Percentiles rank a stretch among this genome's conserved stretches.
phyloP scores from a whole-genome alignment of 768 basidiomycete species.

The Filobasidium floriforme region DNA sequence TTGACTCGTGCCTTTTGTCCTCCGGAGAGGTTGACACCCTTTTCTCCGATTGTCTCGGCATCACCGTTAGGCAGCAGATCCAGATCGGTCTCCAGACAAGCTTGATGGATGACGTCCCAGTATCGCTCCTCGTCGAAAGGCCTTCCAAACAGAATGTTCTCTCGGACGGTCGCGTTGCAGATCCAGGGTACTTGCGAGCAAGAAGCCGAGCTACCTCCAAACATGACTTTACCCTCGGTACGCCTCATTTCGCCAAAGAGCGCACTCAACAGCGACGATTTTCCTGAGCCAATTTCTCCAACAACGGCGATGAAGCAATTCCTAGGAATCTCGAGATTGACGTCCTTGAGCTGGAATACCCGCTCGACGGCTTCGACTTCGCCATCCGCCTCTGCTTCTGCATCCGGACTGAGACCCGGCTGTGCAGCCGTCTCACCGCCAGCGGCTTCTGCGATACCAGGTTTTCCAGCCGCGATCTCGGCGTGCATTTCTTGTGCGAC shows the following conservation, averaged over 20 bases:
- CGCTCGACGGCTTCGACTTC: conserved; percentile 23
- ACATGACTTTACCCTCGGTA: conserved; percentile 58
- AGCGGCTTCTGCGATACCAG: conserved; percentile 30
- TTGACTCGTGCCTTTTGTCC: conserved; percentile 52
- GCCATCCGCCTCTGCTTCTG: conserved; percentile 11
- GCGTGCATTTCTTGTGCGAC: conserved; percentile 31
- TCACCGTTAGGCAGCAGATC: conserved; percentile 70
- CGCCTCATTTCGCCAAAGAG: conserved; percentile 63
- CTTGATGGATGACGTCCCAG: conserved; percentile 68
- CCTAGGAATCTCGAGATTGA: conserved; percentile 62
- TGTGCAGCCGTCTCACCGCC: conserved; percentile 22
- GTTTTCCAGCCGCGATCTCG: conserved; percentile 31
- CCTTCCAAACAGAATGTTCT: conserved; percentile 81
- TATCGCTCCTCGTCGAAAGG: conserved; percentile 73
- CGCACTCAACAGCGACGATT: conserved; percentile 41
- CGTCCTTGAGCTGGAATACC: conserved; percentile 59
- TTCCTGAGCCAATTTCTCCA: conserved; percentile 61
- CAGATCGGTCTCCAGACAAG: conserved; percentile 72
- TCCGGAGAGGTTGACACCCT: conserved; percentile 75
- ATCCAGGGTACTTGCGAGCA: conserved; percentile 89
- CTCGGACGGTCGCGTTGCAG: conserved; percentile 68
- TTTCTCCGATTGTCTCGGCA: conserved; percentile 75
- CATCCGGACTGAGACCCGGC: conserved; percentile 22
- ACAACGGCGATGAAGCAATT: conserved; percentile 79
- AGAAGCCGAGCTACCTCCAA: conserved; percentile 69